phyloP scores from a whole-genome alignment of 345 rosid species.

The Citrus sinensis region DNA sequence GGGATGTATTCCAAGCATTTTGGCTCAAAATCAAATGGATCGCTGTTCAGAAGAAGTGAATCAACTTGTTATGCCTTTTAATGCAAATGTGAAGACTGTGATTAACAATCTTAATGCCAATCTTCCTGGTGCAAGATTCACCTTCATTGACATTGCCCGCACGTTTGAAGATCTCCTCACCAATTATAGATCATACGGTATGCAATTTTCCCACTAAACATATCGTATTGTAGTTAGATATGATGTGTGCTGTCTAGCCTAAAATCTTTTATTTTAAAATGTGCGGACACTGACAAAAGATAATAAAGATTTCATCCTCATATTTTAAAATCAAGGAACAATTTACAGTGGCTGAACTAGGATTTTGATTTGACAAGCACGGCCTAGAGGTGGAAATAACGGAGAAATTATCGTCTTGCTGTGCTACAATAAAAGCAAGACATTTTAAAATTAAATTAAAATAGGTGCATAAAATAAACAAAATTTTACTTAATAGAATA shows the following conservation, averaged over 20 bases:
- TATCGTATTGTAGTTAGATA: neutral
- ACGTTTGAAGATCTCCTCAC: constrained; percentile 60
- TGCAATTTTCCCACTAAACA: neutral
- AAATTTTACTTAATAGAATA: too few relatives aligned
- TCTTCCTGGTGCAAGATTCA: constrained; percentile 64
- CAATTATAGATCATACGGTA: constrained; percentile 61
- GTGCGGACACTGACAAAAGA: neutral
- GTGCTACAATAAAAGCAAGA: too few relatives aligned
- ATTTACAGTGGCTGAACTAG: too few relatives aligned
- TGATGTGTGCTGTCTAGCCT: neutral
- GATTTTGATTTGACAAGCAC: too few relatives aligned
- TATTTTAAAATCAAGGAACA: too few relatives aligned
- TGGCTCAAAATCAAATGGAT: constrained; percentile 67
- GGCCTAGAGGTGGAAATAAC: too few relatives aligned
- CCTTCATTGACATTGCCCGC: constrained; percentile 50
- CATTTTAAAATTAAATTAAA: too few relatives aligned
- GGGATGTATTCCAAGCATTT: constrained; percentile 98
- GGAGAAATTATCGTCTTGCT: too few relatives aligned
- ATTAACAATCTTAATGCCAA: constrained; percentile 55
- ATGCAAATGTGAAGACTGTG: constrained; percentile 76
- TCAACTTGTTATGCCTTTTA: constrained; percentile 69
- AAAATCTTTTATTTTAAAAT: too few relatives aligned
- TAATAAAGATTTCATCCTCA: too few relatives aligned
- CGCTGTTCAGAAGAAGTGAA: constrained; percentile 81
- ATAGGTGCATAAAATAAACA: too few relatives aligned